phyloP scores from a whole-genome alignment of 2,329 filamentous ascomycete species.

The Bipolaris sorokiniana region DNA sequence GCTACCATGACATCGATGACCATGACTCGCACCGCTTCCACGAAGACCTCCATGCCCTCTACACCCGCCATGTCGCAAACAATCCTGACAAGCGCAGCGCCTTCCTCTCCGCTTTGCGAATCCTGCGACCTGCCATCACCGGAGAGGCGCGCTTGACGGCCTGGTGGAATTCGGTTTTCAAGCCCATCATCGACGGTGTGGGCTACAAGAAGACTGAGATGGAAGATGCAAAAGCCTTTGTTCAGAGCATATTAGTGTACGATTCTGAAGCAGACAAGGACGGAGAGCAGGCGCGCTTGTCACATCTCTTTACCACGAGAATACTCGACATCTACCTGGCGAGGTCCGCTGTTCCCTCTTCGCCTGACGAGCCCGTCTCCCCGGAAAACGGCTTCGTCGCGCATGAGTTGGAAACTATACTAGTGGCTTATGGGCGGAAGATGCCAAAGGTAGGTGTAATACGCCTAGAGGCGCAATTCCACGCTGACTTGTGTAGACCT shows the following conservation, averaged over 20 bases:
- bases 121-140: constrained; percentile 68
- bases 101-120: constrained; percentile 72
- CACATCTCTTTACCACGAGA: constrained; percentile 62
- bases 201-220: constrained; percentile 68
- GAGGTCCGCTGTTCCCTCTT: constrained; percentile 48
- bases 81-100: constrained; percentile 63
- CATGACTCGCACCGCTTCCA: constrained; percentile 72
- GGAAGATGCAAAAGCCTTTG: constrained; percentile 67
- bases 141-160: constrained; percentile 67
- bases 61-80: constrained; percentile 67
- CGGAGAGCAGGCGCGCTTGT: constrained; percentile 53
- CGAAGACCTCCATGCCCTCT: constrained; percentile 72
- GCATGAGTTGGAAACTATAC: constrained; percentile 60
- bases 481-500: constrained; percentile 56
- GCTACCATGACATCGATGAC: constrained; percentile 71
- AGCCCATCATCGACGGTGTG: constrained; percentile 63
- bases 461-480: background rate
- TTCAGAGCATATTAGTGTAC: constrained; percentile 68
- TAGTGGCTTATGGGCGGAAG: constrained; percentile 66
- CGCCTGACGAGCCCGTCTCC: constrained; percentile 48
- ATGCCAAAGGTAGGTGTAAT: constrained; percentile 62
- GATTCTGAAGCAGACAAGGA: constrained; percentile 64
- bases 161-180: constrained; percentile 73
- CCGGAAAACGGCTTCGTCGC: constrained; percentile 56
- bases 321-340: constrained; percentile 54